Conservation (phyloP, 2,329 filamentous ascomycete species). For the Fusarium robinianum region DNA sequence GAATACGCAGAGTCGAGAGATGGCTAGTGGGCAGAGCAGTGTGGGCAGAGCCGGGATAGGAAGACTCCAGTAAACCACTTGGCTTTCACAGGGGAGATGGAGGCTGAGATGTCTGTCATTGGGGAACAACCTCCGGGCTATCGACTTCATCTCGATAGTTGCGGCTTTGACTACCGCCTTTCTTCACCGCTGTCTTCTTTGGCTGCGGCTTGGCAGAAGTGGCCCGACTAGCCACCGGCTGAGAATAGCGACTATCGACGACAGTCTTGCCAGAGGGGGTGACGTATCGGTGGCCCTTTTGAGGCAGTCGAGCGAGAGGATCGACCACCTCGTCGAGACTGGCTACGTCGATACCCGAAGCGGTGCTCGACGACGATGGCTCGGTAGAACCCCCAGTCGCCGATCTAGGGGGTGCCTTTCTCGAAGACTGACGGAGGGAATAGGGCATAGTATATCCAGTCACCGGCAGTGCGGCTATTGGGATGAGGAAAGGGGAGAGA, state of each 20-base stretch:
- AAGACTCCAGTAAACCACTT: too few species aligned
- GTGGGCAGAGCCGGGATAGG: too few species aligned
- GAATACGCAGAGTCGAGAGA: constrained; percentile 1
- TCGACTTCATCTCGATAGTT: too few species aligned
- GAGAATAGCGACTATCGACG: constrained; percentile 16
- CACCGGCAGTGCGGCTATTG: too few species aligned
- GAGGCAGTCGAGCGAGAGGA: constrained; percentile 13
- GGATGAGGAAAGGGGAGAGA: background rate
- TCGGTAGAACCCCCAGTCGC: constrained; percentile 12
- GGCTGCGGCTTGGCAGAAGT: constrained; percentile 7
- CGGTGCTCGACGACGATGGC: constrained; percentile 1
- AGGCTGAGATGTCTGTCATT: too few species aligned
- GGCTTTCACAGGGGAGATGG: too few species aligned
- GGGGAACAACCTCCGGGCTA: too few species aligned
- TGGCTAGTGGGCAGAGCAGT: background rate
- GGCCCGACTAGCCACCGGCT: constrained; percentile 13
- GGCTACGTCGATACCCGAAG: constrained; percentile 11
- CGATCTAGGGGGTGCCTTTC: too few species aligned
- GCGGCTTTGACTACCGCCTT: too few species aligned
- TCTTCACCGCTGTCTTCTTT: too few species aligned
- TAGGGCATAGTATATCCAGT: too few species aligned
- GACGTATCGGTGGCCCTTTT: constrained; percentile 19
- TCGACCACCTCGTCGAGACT: constrained; percentile 16
- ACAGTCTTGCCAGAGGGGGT: constrained; percentile 10
- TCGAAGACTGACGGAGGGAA: too few species aligned